These are phyloP conservation scores for Russula dissimulans DNA, from an alignment of 768 basidiomycete species.

Conservation along the genomic window DNA sequence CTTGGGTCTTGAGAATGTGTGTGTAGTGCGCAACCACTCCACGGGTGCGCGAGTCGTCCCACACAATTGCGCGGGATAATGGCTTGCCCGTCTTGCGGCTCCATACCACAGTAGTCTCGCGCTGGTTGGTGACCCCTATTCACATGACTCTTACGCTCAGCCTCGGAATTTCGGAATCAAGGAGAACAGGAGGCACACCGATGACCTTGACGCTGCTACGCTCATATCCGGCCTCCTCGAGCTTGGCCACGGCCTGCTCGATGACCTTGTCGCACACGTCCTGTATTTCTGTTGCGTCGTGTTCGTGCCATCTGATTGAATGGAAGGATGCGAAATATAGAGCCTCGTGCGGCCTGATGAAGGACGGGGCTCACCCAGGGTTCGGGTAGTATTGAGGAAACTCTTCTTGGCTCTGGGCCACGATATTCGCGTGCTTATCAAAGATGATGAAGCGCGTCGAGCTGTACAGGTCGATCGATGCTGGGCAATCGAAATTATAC, in stretches of 20 bases:
- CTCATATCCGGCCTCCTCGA: constrained; percentile 70
- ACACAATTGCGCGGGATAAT: constrained; percentile 84
- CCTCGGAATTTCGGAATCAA: neutral
- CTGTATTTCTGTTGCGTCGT: constrained; percentile 79
- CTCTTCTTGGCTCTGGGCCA: constrained; percentile 85
- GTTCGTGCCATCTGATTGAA: constrained; percentile 80
- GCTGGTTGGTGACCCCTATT: constrained; percentile 92
- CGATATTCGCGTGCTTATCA: constrained; percentile 75
- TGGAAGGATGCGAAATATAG: neutral
- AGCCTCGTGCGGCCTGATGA: neutral
- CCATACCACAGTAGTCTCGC: constrained; percentile 95
- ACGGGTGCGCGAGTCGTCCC: constrained; percentile 93
- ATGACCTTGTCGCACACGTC: constrained; percentile 69
- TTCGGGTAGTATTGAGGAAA: constrained; percentile 91
- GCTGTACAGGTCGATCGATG: constrained; percentile 31
- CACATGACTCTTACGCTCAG: neutral
- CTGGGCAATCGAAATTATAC: neutral
- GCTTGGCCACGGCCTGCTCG: constrained; percentile 51
- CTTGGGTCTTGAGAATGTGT: constrained; percentile 57
- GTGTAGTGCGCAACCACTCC: constrained; percentile 75
- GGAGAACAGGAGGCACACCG: constrained; percentile 47
- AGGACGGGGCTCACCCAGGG: constrained; percentile 47
- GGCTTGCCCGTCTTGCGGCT: constrained; percentile 84
- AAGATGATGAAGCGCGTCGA: constrained; percentile 91
- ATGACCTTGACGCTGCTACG: constrained; percentile 84